phyloP scores from a whole-genome alignment of 306 rosid species.

The Ziziphus jujuba region DNA sequence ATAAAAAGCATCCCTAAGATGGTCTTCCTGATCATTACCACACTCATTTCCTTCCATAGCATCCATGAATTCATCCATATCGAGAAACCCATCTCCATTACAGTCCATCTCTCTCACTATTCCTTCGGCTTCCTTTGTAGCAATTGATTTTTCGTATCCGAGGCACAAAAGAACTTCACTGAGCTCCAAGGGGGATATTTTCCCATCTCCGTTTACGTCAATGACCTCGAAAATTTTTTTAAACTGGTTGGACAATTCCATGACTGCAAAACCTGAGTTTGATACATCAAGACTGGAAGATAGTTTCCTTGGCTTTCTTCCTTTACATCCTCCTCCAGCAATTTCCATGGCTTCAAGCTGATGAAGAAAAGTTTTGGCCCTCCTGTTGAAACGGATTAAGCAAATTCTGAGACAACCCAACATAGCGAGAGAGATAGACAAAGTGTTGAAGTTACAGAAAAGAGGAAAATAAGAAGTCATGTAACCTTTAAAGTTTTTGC shows the following conservation, averaged over 20 bases:
- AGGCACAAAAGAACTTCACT: constrained; percentile 48
- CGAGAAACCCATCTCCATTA: constrained; percentile 69
- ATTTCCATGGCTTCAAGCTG: constrained; percentile 12
- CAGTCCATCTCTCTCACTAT: constrained; percentile 56
- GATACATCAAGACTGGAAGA: constrained; percentile 32
- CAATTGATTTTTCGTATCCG: constrained; percentile 37
- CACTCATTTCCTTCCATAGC: constrained; percentile 25
- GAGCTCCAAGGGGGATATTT: constrained; percentile 58
- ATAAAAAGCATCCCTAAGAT: constrained; percentile 64
- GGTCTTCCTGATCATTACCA: constrained; percentile 10
- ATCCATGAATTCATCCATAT: constrained; percentile 70
- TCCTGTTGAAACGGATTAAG: constrained; percentile 40
- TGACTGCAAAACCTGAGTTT: constrained; percentile 40
- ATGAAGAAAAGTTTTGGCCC: constrained; percentile 21
- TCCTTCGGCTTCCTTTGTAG: constrained; percentile 55
- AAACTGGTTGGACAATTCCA: constrained; percentile 53
- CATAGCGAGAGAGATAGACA: constrained; percentile 16
- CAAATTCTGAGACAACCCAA: constrained; percentile 32
- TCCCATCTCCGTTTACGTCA: constrained; percentile 65
- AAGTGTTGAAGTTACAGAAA: neutral
- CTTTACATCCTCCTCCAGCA: constrained; percentile 7
- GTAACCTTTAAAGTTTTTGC: too few species aligned
- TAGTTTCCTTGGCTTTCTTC: constrained; percentile 20
- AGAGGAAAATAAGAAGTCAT: neutral
- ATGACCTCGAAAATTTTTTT: constrained; percentile 60